phyloP scores from a whole-genome alignment of 257 asterid species.

The Nyctanthes arbortristis region DNA sequence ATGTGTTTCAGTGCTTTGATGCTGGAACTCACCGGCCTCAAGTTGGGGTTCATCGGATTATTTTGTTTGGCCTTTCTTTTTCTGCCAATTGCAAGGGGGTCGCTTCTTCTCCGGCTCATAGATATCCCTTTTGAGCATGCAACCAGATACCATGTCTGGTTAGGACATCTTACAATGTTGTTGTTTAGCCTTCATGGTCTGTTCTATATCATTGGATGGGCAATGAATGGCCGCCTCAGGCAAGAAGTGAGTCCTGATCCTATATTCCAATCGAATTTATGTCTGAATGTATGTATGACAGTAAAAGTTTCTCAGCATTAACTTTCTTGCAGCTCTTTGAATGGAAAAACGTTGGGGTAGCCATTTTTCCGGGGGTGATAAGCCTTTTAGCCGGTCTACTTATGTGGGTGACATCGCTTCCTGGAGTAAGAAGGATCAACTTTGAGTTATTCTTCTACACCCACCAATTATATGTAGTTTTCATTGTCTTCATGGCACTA shows the following conservation, averaged over 20 bases:
- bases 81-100: slow-evolving; percentile 75
- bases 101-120: slow-evolving; percentile 68
- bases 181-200: slow-evolving; percentile 82
- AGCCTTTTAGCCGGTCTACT: slow-evolving; percentile 65
- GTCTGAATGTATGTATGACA: not conserved
- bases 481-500: slow-evolving; percentile 64
- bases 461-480: slow-evolving; percentile 63
- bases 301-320: not conserved
- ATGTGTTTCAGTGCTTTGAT: slow-evolving; percentile 36
- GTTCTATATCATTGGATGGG: slow-evolving; percentile 57
- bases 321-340: slow-evolving; percentile 44
- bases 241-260: slow-evolving; percentile 41
- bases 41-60: slow-evolving; percentile 66
- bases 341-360: slow-evolving; percentile 53
- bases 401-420: slow-evolving; percentile 85
- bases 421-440: slow-evolving; percentile 59
- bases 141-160: slow-evolving; percentile 85
- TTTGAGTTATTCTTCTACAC: slow-evolving; percentile 80
- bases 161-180: slow-evolving; percentile 86
- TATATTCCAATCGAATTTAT: not conserved
- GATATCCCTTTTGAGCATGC: slow-evolving; percentile 93
- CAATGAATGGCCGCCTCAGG: slow-evolving; percentile 47
- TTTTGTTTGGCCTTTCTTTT: slow-evolving; percentile 71
- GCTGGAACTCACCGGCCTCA: slow-evolving; percentile 67
- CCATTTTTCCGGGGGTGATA: slow-evolving; percentile 69